Evolutionary conservation across 2,329 filamentous ascomycete species (phyloP).

Genomic region (Cladophialophora carrionii): DNA sequence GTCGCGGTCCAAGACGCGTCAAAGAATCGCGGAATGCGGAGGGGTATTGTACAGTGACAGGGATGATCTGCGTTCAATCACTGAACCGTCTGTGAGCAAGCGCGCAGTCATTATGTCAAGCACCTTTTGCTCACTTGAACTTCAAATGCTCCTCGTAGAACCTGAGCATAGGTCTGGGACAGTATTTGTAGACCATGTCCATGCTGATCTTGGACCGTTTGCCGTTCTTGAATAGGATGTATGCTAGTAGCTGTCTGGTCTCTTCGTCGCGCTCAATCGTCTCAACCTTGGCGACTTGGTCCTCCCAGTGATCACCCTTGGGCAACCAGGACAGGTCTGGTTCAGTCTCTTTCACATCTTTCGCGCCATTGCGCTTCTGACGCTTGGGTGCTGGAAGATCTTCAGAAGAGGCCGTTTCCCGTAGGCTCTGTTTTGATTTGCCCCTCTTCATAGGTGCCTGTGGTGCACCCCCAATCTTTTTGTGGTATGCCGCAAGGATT

Average conservation of each 20-base stretch:
- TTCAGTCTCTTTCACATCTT: slow-evolving; percentile 37
- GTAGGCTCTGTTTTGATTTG: slow-evolving; percentile 38
- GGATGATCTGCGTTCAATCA: neutral
- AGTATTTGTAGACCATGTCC: slow-evolving; percentile 48
- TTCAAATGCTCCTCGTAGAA: slow-evolving; percentile 55
- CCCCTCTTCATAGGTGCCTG: slow-evolving; percentile 31
- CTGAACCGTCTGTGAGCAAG: neutral
- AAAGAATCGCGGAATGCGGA: neutral
- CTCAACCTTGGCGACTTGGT: slow-evolving; percentile 48
- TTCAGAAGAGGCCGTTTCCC: slow-evolving; percentile 35
- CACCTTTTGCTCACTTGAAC: slow-evolving; percentile 40
- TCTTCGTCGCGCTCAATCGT: slow-evolving; percentile 50
- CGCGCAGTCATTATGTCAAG: no score
- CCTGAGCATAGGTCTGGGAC: slow-evolving; percentile 52
- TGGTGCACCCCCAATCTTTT: slow-evolving; percentile 49
- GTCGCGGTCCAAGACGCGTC: neutral
- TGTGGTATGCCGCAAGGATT: slow-evolving; percentile 48
- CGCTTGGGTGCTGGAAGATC: slow-evolving; percentile 32
- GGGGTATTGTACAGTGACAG: slow-evolving; percentile 8
- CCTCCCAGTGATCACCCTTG: slow-evolving; percentile 50
- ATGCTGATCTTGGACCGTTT: slow-evolving; percentile 50
- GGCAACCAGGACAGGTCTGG: slow-evolving; percentile 46
- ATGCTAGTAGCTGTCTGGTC: slow-evolving; percentile 44
- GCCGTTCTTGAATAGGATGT: slow-evolving; percentile 51
- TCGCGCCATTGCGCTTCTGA: slow-evolving; percentile 30